A percentile compares a stretch with the other conserved stretches of the same genome.
phyloP scores from a whole-genome alignment of 1,139 yeast genomes.

The Diutina sp. region DNA sequence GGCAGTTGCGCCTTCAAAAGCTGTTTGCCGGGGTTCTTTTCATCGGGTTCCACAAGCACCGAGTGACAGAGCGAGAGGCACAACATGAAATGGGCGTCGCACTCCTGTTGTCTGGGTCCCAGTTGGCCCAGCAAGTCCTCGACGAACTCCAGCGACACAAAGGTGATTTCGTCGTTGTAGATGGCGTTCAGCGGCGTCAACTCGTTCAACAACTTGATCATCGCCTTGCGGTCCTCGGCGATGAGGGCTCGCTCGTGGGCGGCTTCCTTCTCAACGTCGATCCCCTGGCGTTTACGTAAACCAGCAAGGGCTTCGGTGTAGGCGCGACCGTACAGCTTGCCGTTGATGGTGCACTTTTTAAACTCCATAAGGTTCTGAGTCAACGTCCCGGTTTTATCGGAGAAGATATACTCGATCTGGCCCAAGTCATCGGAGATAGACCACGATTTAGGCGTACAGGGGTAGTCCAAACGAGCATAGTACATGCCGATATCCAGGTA shows the following conservation, averaged over 20 bases:
- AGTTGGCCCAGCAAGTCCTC: conserved; percentile 18
- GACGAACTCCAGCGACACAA: conserved; percentile 34
- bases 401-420: conserved; percentile 49
- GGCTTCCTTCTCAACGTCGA: conserved; percentile 38
- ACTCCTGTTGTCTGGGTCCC: conserved; percentile 19
- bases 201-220: conserved; percentile 18
- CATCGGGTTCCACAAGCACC: conserved; percentile 38
- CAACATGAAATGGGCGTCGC: conserved; percentile 38
- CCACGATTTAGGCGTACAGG: conserved; percentile 53
- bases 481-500: conserved; percentile 23
- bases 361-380: conserved; percentile 53
- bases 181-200: conserved; percentile 6
- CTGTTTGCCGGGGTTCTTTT: conserved; percentile 21
- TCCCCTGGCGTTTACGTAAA: conserved; percentile 40
- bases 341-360: conserved; percentile 45
- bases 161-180: conserved; percentile 31
- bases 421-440: conserved; percentile 52
- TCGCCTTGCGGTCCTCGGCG: conserved; percentile 21
- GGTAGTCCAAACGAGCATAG: conserved; percentile 38
- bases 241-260: conserved; percentile 25
- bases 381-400: conserved; percentile 51
- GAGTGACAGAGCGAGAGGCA: conserved; percentile 47
- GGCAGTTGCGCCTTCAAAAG: conserved; percentile 49
- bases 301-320: conserved; percentile 54
- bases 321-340: conserved; percentile 43